Conservation (phyloP, 1,284 basidiomycete species). For the Moesziomyces antarcticus region DNA sequence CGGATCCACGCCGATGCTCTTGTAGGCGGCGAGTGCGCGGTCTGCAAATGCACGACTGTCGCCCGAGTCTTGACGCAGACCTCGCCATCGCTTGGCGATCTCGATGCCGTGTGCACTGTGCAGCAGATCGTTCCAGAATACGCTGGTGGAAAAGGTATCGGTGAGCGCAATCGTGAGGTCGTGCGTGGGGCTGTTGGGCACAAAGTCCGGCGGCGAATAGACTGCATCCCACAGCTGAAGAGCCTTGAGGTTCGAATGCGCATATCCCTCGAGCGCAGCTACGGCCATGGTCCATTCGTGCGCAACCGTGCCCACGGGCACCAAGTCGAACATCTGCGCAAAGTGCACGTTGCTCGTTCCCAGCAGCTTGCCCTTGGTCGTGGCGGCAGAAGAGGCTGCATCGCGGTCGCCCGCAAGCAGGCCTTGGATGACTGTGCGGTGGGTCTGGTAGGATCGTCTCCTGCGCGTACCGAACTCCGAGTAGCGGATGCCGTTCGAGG, state of each 20-base stretch:
- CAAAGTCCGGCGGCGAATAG: slow-evolving; percentile 62
- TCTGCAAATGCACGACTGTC: slow-evolving; percentile 59
- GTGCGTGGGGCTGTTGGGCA: slow-evolving; percentile 54
- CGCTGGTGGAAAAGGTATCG: slow-evolving; percentile 63
- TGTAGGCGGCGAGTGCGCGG: slow-evolving; percentile 53
- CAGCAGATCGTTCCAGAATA: slow-evolving; percentile 65
- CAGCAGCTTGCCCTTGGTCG: slow-evolving; percentile 73
- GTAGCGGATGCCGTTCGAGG: slow-evolving; percentile 79
- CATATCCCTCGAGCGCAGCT: slow-evolving; percentile 60
- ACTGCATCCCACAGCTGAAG: slow-evolving; percentile 63
- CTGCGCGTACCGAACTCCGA: slow-evolving; percentile 95
- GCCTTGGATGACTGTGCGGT: slow-evolving; percentile 81
- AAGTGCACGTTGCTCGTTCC: slow-evolving; percentile 69
- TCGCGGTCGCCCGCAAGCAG: slow-evolving; percentile 74
- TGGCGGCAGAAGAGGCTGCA: neutral
- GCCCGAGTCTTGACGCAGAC: slow-evolving; percentile 63
- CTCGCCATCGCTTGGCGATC: slow-evolving; percentile 61
- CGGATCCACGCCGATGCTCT: slow-evolving; percentile 55
- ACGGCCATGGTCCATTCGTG: slow-evolving; percentile 68
- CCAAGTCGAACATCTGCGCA: slow-evolving; percentile 53
- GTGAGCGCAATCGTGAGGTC: slow-evolving; percentile 66
- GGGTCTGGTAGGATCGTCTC: slow-evolving; percentile 81
- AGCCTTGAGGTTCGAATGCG: slow-evolving; percentile 53
- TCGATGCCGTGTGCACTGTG: slow-evolving; percentile 44
- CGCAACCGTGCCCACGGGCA: slow-evolving; percentile 64